Evolutionary conservation across 495 filamentous ascomycete genomes (phyloP).

Genomic region (Hypomontagnella monticulosa): DNA sequence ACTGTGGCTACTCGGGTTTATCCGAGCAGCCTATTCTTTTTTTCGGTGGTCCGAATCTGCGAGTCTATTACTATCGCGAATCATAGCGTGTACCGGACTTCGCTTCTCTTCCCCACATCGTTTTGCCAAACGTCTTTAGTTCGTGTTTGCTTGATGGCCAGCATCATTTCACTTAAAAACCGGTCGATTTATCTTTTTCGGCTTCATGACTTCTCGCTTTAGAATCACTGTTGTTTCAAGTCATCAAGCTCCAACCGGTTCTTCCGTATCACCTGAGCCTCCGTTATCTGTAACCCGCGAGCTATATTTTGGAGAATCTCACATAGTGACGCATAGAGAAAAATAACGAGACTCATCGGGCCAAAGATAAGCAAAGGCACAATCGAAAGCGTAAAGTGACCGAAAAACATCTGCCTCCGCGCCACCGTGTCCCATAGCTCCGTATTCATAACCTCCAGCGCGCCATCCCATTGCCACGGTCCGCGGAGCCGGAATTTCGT

Average conservation of each 20-base stretch:
- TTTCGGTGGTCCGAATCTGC: too few species aligned
- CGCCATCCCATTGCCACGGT: conserved; percentile 53
- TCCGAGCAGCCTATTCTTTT: neutral
- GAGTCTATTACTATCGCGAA: too few species aligned
- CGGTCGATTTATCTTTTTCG: too few species aligned
- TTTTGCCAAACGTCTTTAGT: too few species aligned
- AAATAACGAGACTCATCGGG: conserved; percentile 38
- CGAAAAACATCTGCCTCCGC: conserved; percentile 45
- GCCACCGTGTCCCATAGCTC: conserved; percentile 52
- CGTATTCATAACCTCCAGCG: conserved; percentile 44
- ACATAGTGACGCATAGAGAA: conserved; percentile 21
- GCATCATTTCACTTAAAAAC: too few species aligned
- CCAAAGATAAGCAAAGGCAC: conserved; percentile 49
- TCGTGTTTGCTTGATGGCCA: too few species aligned
- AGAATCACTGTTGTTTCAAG: too few species aligned
- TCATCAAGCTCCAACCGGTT: too few species aligned
- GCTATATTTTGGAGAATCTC: conserved; percentile 1
- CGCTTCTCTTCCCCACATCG: too few species aligned
- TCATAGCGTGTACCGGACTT: too few species aligned
- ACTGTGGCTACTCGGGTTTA: conserved; percentile 1
- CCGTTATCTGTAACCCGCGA: neutral
- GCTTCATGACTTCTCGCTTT: too few species aligned
- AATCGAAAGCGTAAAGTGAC: conserved; percentile 41
- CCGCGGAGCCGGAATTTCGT: conserved; percentile 52
- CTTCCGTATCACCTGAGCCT: too few species aligned